Evolutionary conservation across 2,329 filamentous ascomycete genomes (phyloP).

Genomic region (Aspergillus sp.): DNA sequence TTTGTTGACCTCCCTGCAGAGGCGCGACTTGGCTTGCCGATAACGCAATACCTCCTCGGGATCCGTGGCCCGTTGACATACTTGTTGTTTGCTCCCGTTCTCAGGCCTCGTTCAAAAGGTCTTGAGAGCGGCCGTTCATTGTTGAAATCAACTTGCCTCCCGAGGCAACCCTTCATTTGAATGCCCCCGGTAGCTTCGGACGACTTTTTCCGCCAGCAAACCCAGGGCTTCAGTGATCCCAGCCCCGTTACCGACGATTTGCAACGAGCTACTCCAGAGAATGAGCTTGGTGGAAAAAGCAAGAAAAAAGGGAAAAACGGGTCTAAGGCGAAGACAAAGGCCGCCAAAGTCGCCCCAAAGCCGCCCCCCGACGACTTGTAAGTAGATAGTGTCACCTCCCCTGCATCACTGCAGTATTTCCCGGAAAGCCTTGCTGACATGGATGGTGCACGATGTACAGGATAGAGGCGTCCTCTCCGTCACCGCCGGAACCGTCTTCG

Average conservation of each 20-base stretch:
- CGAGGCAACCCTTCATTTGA: conserved; percentile 37
- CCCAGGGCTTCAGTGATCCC: conserved; percentile 35
- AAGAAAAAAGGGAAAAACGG: conserved; percentile 44
- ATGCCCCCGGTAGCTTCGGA: conserved; percentile 45
- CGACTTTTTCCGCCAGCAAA: conserved; percentile 38
- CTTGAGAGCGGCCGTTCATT: conserved; percentile 30
- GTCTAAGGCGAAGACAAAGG: conserved; percentile 36
- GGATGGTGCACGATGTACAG: conserved; percentile 19
- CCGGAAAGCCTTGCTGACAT: neutral
- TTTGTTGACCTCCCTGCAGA: neutral
- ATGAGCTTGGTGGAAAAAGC: conserved; percentile 34
- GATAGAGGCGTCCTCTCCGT: conserved; percentile 25
- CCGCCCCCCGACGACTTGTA: conserved; percentile 38
- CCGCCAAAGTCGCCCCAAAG: conserved; percentile 31
- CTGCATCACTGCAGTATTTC: neutral
- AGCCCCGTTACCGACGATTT: conserved; percentile 28
- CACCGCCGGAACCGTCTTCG: conserved; percentile 31
- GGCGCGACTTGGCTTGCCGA: neutral
- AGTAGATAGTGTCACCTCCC: conserved; percentile 15
- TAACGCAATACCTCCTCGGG: conserved; percentile 1
- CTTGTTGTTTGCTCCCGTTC: conserved; percentile 26
- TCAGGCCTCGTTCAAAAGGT: conserved; percentile 31
- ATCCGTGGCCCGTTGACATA: conserved; percentile 5
- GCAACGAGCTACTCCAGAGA: conserved; percentile 27
- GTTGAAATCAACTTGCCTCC: conserved; percentile 21